Evolutionary conservation across 2,329 filamentous ascomycete species (phyloP).

Genomic region (Penicillium verrucosum): DNA sequence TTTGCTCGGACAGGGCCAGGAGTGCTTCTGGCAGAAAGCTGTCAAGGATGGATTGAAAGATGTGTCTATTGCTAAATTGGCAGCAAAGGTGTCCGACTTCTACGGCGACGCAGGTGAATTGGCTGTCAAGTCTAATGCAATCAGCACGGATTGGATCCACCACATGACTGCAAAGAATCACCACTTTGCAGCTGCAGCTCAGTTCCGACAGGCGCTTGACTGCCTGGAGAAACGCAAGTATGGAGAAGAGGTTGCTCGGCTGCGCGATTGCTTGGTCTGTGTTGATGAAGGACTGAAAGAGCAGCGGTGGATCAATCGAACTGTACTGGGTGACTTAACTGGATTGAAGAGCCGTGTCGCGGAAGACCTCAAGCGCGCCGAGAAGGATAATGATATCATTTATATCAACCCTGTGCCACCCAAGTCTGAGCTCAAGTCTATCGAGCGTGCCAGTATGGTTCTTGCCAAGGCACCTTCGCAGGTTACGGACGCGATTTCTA

Average conservation of each 20-base stretch:
- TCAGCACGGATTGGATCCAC: constrained; percentile 95
- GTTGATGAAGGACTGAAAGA: constrained; percentile 86
- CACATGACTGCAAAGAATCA: constrained; percentile 96
- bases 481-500: constrained; percentile 73
- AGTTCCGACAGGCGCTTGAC: constrained; percentile 86
- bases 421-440: constrained; percentile 79
- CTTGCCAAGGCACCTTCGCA: constrained; percentile 73
- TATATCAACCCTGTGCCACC: constrained; percentile 82
- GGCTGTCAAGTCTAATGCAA: constrained; percentile 81
- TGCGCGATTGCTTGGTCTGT: constrained; percentile 77
- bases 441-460: constrained; percentile 90
- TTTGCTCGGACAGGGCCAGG: constrained; percentile 87
- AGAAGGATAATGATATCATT: constrained; percentile 95
- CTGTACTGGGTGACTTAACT: constrained; percentile 76
- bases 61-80: constrained; percentile 83
- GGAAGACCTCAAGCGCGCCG: constrained; percentile 85
- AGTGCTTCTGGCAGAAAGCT: constrained; percentile 97
- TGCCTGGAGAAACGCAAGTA: constrained; percentile 92
- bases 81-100: constrained; percentile 84
- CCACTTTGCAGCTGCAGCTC: constrained; percentile 92
- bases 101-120: constrained; percentile 82
- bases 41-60: constrained; percentile 94
- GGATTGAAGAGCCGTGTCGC: constrained; percentile 76
- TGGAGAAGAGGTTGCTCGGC: constrained; percentile 86
- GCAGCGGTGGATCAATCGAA: constrained; percentile 74